Conservation (phyloP, 345 rosid species). For the Garcia nutans region DNA sequence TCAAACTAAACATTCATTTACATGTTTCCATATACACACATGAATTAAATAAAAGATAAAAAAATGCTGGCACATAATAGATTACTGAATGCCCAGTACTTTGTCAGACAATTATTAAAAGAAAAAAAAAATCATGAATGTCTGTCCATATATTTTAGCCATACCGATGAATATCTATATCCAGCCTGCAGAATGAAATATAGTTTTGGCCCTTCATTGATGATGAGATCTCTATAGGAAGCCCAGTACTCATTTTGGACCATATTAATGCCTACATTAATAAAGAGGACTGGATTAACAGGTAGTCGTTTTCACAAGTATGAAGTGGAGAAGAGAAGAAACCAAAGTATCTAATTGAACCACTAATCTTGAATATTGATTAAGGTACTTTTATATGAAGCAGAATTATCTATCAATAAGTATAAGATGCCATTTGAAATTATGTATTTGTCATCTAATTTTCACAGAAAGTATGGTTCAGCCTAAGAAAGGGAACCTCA, state of each 20-base stretch:
- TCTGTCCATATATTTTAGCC: slow-evolving; percentile 13
- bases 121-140: background rate
- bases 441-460: background rate
- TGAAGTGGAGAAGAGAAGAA: slow-evolving; percentile 12
- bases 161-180: slow-evolving; percentile 93
- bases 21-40: background rate
- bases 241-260: slow-evolving; percentile 99
- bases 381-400: background rate
- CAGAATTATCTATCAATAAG: background rate
- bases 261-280: slow-evolving; percentile 87
- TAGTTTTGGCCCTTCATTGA: slow-evolving; percentile 82
- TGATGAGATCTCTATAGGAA: slow-evolving; percentile 89
- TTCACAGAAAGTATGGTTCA: background rate
- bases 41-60: background rate
- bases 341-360: background rate
- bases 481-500: background rate
- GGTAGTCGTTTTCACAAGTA: slow-evolving; percentile 2
- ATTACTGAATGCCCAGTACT: background rate
- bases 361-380: background rate
- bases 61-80: background rate
- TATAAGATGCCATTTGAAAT: background rate
- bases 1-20: too few species aligned
- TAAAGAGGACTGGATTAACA: slow-evolving; percentile 5
- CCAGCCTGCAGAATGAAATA: slow-evolving; percentile 82
- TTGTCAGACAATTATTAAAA: background rate